Evolutionary conservation across 805 yeast species (phyloP), one percentile per base, ranked within the genome.

Genomic region (Myxozyma sirexii): DNA sequence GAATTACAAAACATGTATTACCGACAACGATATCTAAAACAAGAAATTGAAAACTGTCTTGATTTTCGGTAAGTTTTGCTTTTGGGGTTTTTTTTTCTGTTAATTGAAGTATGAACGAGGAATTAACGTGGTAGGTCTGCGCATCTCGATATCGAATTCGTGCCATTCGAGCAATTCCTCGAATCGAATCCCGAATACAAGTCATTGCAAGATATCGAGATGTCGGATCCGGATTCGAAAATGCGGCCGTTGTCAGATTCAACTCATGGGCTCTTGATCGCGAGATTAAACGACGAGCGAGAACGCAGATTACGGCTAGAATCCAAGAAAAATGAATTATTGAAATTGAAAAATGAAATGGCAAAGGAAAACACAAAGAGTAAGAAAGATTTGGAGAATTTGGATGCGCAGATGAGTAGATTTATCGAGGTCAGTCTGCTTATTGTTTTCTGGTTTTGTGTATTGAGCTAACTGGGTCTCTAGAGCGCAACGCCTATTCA

Each of bases 401-500:
- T 62, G 27, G 66, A 62, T 37, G 56, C 43, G 49, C 66, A 62
- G 44, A 54, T 62, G 42, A 56, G 59, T 26, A 17, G 43, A 12
- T 62, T 60, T 31, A 61, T 62, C 7, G 64, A 51, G 64, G 64
- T 60, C 46, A 7, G 59, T 43, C 21, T 26, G 13, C 35, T 19
- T 13, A 4, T 15, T 26, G 12, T 12, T 47, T 29, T 27, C 17
- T 31, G 48, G 13, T 26, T n/a, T 8, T 21, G 12, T 7, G 5
- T 38, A 23, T 27, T n/a, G n/a, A n/a, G 24, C 37, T 53, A 33
- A 19, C 8, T 27, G 24, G 15, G 3, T 8, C 35, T 27, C 47
- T n/a, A 59, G 61, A 60, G 64, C 23, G 64, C 64, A 12, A 47
- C 53, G 3, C 64, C 60, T 26, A 60, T 60, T 27, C 55, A 60